Evolutionary conservation across 805 yeast species (phyloP).

Genomic region (Nakazawaea pomicola): DNA sequence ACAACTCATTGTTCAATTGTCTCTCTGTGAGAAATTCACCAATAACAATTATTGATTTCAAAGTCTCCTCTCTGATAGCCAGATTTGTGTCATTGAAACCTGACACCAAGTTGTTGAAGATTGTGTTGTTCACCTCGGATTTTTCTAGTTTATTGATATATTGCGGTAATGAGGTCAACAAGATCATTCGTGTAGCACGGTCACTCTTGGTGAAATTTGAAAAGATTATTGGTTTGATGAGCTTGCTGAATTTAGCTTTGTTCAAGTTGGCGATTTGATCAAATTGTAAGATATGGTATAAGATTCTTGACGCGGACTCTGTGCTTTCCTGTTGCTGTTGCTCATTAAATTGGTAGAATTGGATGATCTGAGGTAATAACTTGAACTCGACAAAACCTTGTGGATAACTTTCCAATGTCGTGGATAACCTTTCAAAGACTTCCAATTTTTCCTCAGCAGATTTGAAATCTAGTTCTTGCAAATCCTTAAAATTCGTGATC

Average conservation of each 20-base stretch:
- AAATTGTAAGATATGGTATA: constrained; percentile 17
- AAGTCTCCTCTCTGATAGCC: constrained; percentile 74
- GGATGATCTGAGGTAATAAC: constrained; percentile 66
- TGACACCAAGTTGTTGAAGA: constrained; percentile 63
- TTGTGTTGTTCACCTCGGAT: constrained; percentile 59
- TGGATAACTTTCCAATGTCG: constrained; percentile 34
- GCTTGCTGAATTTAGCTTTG: constrained; percentile 30
- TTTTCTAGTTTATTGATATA: constrained; percentile 47
- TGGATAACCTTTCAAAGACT: constrained; percentile 33
- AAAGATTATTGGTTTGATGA: constrained; percentile 59
- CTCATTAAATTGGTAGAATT: constrained; percentile 30
- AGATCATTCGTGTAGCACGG: constrained; percentile 68
- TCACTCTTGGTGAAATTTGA: constrained; percentile 63
- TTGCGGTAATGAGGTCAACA: constrained; percentile 58
- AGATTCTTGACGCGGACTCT: constrained; percentile 17
- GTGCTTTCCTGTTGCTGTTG: constrained; percentile 11
- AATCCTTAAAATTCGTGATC: constrained; percentile 44
- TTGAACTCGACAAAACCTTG: constrained; percentile 51
- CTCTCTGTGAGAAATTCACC: constrained; percentile 66
- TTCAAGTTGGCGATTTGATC: constrained; percentile 18
- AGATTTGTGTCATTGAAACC: constrained; percentile 86
- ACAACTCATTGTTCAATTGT: constrained; percentile 80
- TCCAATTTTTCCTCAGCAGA: constrained; percentile 29
- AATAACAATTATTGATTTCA: constrained; percentile 54
- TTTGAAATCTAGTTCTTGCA: constrained; percentile 53